Percentiles rank a stretch among this genome's conserved stretches.
phyloP scores from a whole-genome alignment of 768 basidiomycete genomes.

The Boletus edulis region DNA sequence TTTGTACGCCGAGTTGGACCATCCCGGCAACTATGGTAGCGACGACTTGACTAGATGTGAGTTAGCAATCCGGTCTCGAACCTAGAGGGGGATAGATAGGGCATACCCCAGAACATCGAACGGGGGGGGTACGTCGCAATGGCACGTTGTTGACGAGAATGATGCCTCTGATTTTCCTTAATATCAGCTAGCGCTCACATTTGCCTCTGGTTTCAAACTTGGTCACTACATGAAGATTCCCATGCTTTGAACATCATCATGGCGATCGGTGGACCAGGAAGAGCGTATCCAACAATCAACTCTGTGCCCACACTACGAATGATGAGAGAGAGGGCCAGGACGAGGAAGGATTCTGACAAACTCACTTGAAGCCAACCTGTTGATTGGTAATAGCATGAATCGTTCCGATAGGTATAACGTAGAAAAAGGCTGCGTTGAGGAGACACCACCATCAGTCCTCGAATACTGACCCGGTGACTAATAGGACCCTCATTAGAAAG shows the following conservation, averaged over 20 bases:
- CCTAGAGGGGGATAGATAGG: too few relatives aligned
- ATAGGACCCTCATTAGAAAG: too few relatives aligned
- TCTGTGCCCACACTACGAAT: constrained; percentile 58
- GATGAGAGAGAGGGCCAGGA: constrained; percentile 2
- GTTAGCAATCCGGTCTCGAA: not conserved
- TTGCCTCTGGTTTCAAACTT: too few relatives aligned
- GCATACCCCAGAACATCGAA: constrained; percentile 58
- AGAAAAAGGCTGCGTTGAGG: constrained; percentile 43
- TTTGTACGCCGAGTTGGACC: constrained; percentile 54
- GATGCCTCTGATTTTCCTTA: too few relatives aligned
- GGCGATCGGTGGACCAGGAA: constrained; percentile 66
- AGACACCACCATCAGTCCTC: too few relatives aligned
- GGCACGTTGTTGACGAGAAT: too few relatives aligned
- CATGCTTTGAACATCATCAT: constrained; percentile 82
- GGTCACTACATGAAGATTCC: constrained; percentile 27
- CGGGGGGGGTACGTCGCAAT: constrained; percentile 54
- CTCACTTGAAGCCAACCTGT: constrained; percentile 57
- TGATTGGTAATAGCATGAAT: constrained; percentile 82
- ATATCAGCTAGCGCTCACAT: too few relatives aligned
- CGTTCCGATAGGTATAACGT: constrained; percentile 72
- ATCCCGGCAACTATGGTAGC: constrained; percentile 63
- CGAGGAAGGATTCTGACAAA: not conserved
- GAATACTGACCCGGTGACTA: too few relatives aligned
- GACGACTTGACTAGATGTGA: constrained; percentile 47
- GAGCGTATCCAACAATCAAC: constrained; percentile 56